These are phyloP conservation scores for Carex arenaria DNA, from an alignment of 202 grass and related monocot genomes.

Conservation along the genomic window DNA sequence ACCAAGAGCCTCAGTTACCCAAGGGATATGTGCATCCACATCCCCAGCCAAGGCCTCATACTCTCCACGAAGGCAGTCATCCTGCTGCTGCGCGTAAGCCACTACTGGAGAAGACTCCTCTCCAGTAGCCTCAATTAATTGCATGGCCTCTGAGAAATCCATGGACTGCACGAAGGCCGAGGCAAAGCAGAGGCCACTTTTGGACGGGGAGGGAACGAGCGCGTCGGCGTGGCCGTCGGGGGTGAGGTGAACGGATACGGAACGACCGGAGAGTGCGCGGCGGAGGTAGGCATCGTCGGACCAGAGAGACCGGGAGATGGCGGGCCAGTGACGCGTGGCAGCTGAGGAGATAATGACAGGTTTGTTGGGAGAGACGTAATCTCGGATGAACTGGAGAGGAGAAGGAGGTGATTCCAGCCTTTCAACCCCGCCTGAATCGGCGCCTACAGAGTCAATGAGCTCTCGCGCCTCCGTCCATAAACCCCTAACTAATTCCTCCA, in stretches of 20 bases:
- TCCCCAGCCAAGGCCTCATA: conserved; percentile 66
- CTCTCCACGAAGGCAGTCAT: conserved; percentile 80
- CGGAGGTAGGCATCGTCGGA: conserved; percentile 52
- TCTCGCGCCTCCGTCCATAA: conserved; percentile 81
- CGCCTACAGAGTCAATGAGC: conserved; percentile 34
- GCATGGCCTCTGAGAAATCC: conserved; percentile 49
- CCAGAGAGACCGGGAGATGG: conserved; percentile 52
- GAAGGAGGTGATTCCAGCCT: conserved; percentile 51
- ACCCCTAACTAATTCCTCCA: conserved; percentile 47
- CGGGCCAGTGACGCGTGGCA: conserved; percentile 73
- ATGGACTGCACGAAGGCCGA: conserved; percentile 51
- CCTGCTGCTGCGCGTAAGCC: conserved; percentile 90
- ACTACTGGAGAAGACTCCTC: conserved; percentile 36
- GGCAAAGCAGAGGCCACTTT: conserved; percentile 41
- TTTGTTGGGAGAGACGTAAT: conserved; percentile 61
- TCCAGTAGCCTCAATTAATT: conserved; percentile 39
- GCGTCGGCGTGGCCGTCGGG: too few species aligned
- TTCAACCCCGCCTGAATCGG: conserved; percentile 17
- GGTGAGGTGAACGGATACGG: neutral
- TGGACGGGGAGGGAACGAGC: neutral
- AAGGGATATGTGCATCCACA: conserved; percentile 78
- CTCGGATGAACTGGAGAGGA: conserved; percentile 65
- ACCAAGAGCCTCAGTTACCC: conserved; percentile 79
- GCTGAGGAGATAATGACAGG: conserved; percentile 33
- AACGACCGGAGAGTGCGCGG: conserved; percentile 34